These are phyloP conservation scores for Cryptosporidium andersoni DNA, from an alignment of 169 alveolate species.

Conservation along the genomic window DNA sequence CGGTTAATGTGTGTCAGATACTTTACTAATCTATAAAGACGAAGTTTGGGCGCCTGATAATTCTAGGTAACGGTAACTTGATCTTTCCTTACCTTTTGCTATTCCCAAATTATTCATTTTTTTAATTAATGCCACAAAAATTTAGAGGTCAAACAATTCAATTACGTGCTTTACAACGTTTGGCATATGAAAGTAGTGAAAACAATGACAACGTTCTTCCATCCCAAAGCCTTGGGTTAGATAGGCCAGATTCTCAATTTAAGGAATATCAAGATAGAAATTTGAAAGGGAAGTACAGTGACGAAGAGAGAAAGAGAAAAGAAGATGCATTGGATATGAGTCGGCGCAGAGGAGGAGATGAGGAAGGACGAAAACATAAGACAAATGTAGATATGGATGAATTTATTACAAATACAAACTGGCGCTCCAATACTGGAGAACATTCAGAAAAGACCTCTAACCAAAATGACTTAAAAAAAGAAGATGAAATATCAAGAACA, in stretches of 20 bases:
- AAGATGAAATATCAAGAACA: neutral
- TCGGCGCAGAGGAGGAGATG: conserved; percentile 63
- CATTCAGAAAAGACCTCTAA: conserved; percentile 9
- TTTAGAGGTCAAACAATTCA: conserved; percentile 68
- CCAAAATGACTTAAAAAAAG: neutral
- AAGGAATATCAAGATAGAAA: conserved; percentile 1
- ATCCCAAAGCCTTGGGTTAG: conserved; percentile 63
- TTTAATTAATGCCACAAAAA: conserved; percentile 43
- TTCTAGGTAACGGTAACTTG: too few relatives aligned
- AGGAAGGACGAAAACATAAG: neutral
- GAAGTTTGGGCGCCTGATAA: too few relatives aligned
- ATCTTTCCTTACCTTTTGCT: too few relatives aligned
- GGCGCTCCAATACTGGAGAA: conserved; percentile 57
- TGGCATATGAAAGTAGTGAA: conserved; percentile 67
- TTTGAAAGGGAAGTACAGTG: neutral
- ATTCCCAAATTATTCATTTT: too few relatives aligned
- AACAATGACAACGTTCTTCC: conserved; percentile 41
- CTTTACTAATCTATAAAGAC: too few relatives aligned
- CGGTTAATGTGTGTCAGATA: too few relatives aligned
- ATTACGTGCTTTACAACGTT: conserved; percentile 57
- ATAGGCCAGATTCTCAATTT: conserved; percentile 18
- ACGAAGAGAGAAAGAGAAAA: conserved; percentile 19
- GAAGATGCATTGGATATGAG: conserved; percentile 14
- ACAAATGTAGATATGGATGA: conserved; percentile 22
- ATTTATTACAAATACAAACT: conserved; percentile 23